Evolutionary conservation across 768 basidiomycete genomes (phyloP), one percentile per base, ranked within the genome.

Genomic region (Mycena vulgaris): DNA sequence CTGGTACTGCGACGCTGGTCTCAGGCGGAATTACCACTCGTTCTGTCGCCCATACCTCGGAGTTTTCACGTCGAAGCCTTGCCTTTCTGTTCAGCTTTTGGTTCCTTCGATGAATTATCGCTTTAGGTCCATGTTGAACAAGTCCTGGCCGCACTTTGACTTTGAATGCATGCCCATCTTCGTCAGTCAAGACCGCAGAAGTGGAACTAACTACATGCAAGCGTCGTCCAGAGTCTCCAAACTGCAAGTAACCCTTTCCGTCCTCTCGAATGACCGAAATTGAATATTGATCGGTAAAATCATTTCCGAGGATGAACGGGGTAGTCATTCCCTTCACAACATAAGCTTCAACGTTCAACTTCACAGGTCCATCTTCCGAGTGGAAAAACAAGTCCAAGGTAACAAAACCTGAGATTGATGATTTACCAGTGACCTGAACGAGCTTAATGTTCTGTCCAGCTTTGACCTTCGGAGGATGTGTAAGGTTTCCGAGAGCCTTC

Each of bases 211-310:
- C 14, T 5, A 69, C 68, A n/a, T 51, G 21, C 0, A 69, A 21
- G 19, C 31, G n/a, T 7, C 68, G 14, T 31, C 62, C 68, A 6
- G 68, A 57, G 30, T 59, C 16, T 31, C 68, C 68, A 27, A 69
- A 63, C 3, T 4, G 4, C 3, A 69, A 6, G 48, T 58, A 51
- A 0, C 62, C 7, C 0, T 63, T 56, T 8, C 68, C 68, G 19
- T 63, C 68, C 3, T 74, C 19, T 45, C 79, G 27, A 1, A 78
- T 30, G 0, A 81, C 39, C 0, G 82, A 80, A 4, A 83, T 60
- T 3, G 72, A 75, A 49, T 81, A 83, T 33, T 80, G 77, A 66
- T 80, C 80, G 1, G 78, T 48, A 39, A 78, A 81, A 39, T 80
- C 80, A 53, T 81, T 80, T 1, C 81, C 81, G 4, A 82, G 57